Base-by-base conservation (phyloP, 2,329 filamentous ascomycete genomes). In the Verticillium nonalfalfae region DNA sequence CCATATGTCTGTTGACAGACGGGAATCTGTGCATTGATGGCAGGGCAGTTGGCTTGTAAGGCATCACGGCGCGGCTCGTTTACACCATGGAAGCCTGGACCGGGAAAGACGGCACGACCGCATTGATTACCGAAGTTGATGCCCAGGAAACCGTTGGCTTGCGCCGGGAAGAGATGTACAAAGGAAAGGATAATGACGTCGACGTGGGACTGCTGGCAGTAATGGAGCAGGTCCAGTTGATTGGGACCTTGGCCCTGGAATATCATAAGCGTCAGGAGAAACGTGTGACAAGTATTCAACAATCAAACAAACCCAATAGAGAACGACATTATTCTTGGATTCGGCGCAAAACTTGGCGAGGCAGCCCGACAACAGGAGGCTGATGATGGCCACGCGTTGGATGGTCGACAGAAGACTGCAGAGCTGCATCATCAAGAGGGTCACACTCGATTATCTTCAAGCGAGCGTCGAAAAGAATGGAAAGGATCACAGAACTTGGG, bases 131-230 rank as follows among this genome's bases (percentile, higher is more conserved):
- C 77, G 61, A 76, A 78, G 65, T 79, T 76, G 45, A 74, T 70
- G 1, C 72, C 75, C 1, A 75, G 74, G 39, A 72, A 71, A 21
- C 77, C 77, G 59, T 79, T 75, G n/a, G 72, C 75, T 62, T 78
- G 73, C 5, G 71, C 68, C 11, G 76, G 75, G 64, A 79, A 79
- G 4, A 74, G 66, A 59, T 76, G 67, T 21, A 79, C 73, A 63
- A 79, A 79, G 3, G 73, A 77, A 4, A 79, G 68, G 14, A 78
- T 70, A 62, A 80, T 78, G 14, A 79, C 71, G 60, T 79, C 78
- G 57, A 79, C 72, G 31, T 67, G 69, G 1, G 74, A 65, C 55
- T 76, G 69, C 34, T 75, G 68, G 65, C 76, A 79, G 63, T 76
- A 77, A 3, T 69, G 65, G n/a, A 67, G 64, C 31, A 79, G 68